phyloP scores from a whole-genome alignment of 192 early-diverging fungal species.

The Backusella circina region DNA sequence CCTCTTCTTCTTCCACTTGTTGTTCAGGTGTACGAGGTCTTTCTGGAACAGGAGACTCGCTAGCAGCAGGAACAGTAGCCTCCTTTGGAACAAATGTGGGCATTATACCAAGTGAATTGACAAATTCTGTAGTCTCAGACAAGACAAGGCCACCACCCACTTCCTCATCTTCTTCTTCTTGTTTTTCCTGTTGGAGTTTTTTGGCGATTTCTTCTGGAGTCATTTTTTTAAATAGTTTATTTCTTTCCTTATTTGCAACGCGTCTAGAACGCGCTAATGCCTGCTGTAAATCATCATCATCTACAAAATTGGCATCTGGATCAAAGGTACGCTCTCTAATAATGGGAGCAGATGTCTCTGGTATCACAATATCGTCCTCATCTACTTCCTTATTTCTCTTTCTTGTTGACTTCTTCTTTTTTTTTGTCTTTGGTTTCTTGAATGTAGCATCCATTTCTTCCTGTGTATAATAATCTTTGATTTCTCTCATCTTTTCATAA shows the following conservation, averaged over 20 bases:
- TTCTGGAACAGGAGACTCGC: not conserved
- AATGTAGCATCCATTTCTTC: constrained; percentile 77
- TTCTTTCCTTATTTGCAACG: constrained; percentile 52
- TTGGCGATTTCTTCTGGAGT: constrained; percentile 63
- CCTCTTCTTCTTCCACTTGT: not conserved
- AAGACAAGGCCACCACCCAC: constrained; percentile 57
- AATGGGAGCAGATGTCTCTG: not conserved
- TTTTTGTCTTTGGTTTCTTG: constrained; percentile 76
- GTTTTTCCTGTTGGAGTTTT: constrained; percentile 17
- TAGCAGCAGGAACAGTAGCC: not conserved
- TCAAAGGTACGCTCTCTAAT: constrained; percentile 9
- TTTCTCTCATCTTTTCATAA: constrained; percentile 59
- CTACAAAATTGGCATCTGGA: constrained; percentile 76
- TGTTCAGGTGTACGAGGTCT: not conserved
- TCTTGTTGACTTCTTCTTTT: constrained; percentile 56
- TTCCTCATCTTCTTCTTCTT: constrained; percentile 39
- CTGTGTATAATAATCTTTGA: constrained; percentile 87
- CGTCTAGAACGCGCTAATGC: constrained; percentile 77
- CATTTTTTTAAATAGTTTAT: constrained; percentile 32
- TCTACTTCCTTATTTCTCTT: constrained; percentile 48
- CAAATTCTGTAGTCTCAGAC: constrained; percentile 89
- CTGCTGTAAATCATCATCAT: constrained; percentile 91
- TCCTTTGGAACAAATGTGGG: constrained; percentile 6
- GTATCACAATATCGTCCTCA: constrained; percentile 15
- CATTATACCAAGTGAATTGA: constrained; percentile 48